Percentiles rank a stretch among this genome's conserved stretches.
Conservation (phyloP, 441 rosid species). For the Erodium trifolium region DNA sequence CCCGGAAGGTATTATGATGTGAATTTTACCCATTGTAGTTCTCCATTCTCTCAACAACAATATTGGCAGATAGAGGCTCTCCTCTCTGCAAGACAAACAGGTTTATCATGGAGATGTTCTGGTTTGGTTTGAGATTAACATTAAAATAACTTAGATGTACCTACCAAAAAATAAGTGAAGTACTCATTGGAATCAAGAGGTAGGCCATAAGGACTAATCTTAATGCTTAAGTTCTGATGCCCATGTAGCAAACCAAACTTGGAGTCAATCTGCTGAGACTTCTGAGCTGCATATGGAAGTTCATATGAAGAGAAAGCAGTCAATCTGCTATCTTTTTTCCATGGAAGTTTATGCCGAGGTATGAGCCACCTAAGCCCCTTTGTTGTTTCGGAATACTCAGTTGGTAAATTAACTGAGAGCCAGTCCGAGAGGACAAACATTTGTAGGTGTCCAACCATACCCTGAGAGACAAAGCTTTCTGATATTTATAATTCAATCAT, state of each 20-base stretch:
- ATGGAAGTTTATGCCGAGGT: constrained; percentile 49
- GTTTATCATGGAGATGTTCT: not conserved
- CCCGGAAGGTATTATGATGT: not conserved
- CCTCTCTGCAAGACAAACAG: constrained; percentile 39
- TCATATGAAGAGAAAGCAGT: too few species aligned
- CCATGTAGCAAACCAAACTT: constrained; percentile 21
- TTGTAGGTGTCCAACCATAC: constrained; percentile 53
- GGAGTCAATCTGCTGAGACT: constrained; percentile 10
- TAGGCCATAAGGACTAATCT: constrained; percentile 32
- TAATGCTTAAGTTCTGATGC: constrained; percentile 27
- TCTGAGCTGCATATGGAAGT: constrained; percentile 17
- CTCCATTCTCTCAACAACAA: constrained; percentile 37
- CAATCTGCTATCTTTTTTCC: constrained; percentile 30
- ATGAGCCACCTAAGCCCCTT: constrained; percentile 52
- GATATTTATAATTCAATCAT: not conserved
- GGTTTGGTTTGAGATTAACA: constrained; percentile 7
- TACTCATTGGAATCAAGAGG: constrained; percentile 41
- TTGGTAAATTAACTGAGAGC: constrained; percentile 35
- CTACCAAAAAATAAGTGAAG: constrained; percentile 40
- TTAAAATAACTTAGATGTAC: constrained; percentile 16
- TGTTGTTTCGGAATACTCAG: constrained; percentile 50
- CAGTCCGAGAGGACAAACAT: constrained; percentile 50
- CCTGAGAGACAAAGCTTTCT: constrained; percentile 26
- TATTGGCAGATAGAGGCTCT: constrained; percentile 44
- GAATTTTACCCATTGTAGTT: constrained; percentile 37